Base-by-base conservation (phyloP, 805 yeast genomes). In the Ascoidea asiatica region DNA sequence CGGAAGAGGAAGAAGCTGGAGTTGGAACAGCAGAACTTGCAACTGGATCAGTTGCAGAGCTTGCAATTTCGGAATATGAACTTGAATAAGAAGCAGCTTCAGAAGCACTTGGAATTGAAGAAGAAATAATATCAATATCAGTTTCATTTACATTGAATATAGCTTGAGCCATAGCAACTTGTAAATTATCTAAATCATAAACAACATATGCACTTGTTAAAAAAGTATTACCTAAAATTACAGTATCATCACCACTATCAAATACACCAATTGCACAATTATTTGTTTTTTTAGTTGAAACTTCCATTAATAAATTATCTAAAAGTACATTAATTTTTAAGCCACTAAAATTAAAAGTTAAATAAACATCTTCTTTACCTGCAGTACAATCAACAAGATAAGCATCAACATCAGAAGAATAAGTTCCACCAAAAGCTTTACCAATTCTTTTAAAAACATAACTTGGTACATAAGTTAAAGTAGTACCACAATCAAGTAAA, bases 301-400 rank as follows among this genome's bases (percentile, higher is more conserved):
- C 44, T 11, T 18, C 20, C 43, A 33, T 47, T 35, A 65, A 48
- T 48, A 63, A 60, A 50, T 62, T 55, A 3, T 48, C 36, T 17
- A 75, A 54, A 22, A 85, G 81, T 5, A 73, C 75, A 15, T 63
- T 55, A 46, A 81, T 73, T 7, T 57, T 53, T n/a, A 67, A 57
- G 5, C 86, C 88, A 47, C 77, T 75, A 60, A 82, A 77, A 51
- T 72, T 63, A 51, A 75, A 75, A 37, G 64, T 62, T 7, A 75
- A 48, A 50, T 58, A 51, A 2, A 60, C 58, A 44, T 60, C 52
- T 41, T 58, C 56, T n/a, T 48, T 48, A 8, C 48, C 48, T 5
- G 55, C 51, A 48, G 57, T 52, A 56, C 88, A 81, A 4, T 57
- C 57, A 50, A 73, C 55, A 5, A 62, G 23, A 54, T 77, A 81